These are phyloP conservation scores for Aspergillus viridinutans DNA, from an alignment of 2,329 filamentous ascomycete genomes.

Conservation along the genomic window DNA sequence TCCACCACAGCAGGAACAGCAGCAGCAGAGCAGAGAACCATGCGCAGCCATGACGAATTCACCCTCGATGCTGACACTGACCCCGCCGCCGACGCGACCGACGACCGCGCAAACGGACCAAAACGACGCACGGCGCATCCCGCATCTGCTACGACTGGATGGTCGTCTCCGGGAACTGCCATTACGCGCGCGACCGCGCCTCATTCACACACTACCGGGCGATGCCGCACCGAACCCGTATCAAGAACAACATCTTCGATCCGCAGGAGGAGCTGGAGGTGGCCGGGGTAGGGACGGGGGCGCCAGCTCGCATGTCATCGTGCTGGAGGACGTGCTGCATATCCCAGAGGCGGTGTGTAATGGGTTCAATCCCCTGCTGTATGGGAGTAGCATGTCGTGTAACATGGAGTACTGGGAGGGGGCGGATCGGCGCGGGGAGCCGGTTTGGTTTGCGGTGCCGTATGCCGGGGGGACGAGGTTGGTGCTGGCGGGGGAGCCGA, in stretches of 20 bases:
- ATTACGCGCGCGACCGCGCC: constrained; percentile 30
- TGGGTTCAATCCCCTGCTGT: constrained; percentile 23
- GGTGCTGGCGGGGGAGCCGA: constrained; percentile 9
- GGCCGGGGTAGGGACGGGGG: constrained; percentile 26
- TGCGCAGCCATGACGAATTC: constrained; percentile 10
- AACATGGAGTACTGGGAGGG: constrained; percentile 18
- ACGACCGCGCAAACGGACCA: constrained; percentile 9
- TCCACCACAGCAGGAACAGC: neutral
- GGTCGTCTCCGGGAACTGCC: constrained; percentile 25
- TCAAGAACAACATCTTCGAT: constrained; percentile 21
- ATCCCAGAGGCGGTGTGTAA: constrained; percentile 34
- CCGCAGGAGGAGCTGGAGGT: constrained; percentile 22
- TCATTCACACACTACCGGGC: constrained; percentile 29
- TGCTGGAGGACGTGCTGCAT: constrained; percentile 31
- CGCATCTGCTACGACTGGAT: constrained; percentile 34
- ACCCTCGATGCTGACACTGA: neutral
- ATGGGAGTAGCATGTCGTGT: constrained; percentile 22
- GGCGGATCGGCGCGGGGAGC: constrained; percentile 9
- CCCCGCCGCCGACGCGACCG: neutral
- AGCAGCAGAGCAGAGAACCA: neutral
- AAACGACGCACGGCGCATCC: constrained; percentile 28
- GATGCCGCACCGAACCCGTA: constrained; percentile 7
- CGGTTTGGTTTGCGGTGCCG: constrained; percentile 16
- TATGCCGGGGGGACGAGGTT: constrained; percentile 17
- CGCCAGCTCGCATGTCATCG: constrained; percentile 19